Base-by-base conservation (phyloP, 768 basidiomycete genomes). In the Mycena haematopus region DNA sequence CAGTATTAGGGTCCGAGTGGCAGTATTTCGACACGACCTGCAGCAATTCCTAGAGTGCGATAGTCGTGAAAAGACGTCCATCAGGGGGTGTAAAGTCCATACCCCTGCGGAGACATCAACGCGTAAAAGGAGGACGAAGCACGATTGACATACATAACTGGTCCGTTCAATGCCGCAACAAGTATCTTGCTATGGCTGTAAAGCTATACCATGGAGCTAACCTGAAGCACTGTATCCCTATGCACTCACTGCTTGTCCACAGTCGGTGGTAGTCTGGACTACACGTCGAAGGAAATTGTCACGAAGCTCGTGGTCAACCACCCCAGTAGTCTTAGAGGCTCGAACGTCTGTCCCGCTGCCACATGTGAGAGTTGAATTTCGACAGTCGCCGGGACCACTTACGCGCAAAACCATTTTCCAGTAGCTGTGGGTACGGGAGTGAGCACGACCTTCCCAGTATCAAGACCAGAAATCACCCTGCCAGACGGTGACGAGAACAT, bases 331-430 rank as follows among this genome's bases (percentile, higher is more conserved):
- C 9, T 59, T 17, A 61, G 50, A 42, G 25, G 60, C 69, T 67
- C 78, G 83, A 15, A 88, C 85, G 68, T 86, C 76, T 4, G 88
- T 88, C 5, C 88, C 89, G 21, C 89, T 90, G 65, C 36, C 31
- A 24, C 38, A 53, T 46, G 40, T 62, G 50, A 33, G 2, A 56
- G 7, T 50, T 31, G 52, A 22, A 45, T 46, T 25, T 44, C 51
- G 58, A 44, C 33, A 29, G 22, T 46, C 6, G 6, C 27, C 9
- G 11, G 17, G 47, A 52, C 5, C 19, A 74, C 87, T 69, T 70
- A 90, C 89, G 89, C 82, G 76, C 87, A 91, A 72, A 91, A 90
- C 88, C 88, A 90, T 63, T 78, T 82, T 2, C 89, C 89, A 35
- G 78, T 86, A 11, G 86, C 89, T 64, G 29, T 13, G 21, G 19